Percentiles rank a stretch among this genome's conserved stretches.
Evolutionary conservation across 306 rosid genomes (phyloP).

Genomic region (Acacia acuminata): DNA sequence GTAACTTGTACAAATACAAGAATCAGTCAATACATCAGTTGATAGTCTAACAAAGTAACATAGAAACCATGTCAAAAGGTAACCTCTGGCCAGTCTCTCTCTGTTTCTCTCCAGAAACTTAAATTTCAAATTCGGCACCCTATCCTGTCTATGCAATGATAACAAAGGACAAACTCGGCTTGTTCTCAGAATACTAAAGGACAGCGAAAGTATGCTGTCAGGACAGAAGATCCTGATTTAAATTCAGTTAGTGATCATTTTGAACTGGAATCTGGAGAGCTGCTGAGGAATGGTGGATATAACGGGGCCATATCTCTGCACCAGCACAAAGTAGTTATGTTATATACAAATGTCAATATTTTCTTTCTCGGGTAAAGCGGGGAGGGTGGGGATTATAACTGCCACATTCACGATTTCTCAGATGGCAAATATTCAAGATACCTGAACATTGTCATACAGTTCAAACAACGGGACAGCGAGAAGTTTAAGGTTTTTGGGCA

Average conservation of each 20-base stretch:
- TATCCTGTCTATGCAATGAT: conserved; percentile 34
- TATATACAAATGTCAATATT: conserved; percentile 23
- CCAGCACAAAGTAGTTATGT: conserved; percentile 6
- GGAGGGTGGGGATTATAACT: no score
- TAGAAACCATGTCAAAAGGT: conserved; percentile 26
- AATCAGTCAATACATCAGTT: conserved; percentile 23
- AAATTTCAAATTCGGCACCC: not conserved
- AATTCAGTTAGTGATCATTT: conserved; percentile 83
- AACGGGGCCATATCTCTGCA: conserved; percentile 97
- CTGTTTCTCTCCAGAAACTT: not conserved
- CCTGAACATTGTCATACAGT: conserved; percentile 99
- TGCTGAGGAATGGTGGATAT: conserved; percentile 98
- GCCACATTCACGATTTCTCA: not conserved
- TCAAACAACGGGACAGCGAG: conserved; percentile 98
- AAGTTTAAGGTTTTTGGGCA: conserved; percentile 92
- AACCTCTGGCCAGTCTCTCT: not conserved
- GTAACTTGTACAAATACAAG: conserved; percentile 11
- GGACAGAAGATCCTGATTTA: conserved; percentile 9
- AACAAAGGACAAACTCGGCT: conserved; percentile 23
- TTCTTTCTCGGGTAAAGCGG: no score
- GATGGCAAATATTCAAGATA: conserved; percentile 24
- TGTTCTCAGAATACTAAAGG: conserved; percentile 16
- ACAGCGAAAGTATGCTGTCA: not conserved
- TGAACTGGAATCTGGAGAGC: conserved; percentile 97
- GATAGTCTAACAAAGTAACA: conserved; percentile 28